These are phyloP conservation scores for Coprinellus aureogranulatus DNA, from an alignment of 768 basidiomycete species.

Conservation along the genomic window DNA sequence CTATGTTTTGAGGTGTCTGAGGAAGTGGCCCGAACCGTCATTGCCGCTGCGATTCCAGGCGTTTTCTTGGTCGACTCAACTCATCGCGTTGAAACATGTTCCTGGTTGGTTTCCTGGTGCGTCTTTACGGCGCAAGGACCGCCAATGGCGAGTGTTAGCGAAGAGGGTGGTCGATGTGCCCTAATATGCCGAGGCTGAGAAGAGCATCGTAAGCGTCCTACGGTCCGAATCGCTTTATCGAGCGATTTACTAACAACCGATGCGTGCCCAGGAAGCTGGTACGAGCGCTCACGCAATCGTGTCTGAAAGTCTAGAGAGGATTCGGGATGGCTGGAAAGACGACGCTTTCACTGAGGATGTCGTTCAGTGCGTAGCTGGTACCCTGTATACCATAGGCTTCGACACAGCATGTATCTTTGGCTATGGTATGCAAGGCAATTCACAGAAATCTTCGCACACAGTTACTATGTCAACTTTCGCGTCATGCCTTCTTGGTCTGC, in stretches of 20 bases:
- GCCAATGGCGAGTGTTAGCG: slow-evolving; percentile 33
- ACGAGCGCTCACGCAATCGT: slow-evolving; percentile 15
- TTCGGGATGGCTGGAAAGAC: slow-evolving; percentile 10
- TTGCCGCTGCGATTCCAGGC: slow-evolving; percentile 25
- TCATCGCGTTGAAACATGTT: slow-evolving; percentile 24
- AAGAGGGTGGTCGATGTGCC: slow-evolving; percentile 33
- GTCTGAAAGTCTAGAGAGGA: slow-evolving; percentile 11
- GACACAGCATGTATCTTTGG: slow-evolving; percentile 18
- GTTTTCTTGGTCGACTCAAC: slow-evolving; percentile 29
- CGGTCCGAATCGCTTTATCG: neutral
- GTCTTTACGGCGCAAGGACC: slow-evolving; percentile 36
- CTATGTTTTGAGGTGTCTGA: slow-evolving; percentile 28
- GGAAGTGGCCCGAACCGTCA: slow-evolving; percentile 17
- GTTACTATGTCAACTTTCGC: slow-evolving; percentile 9
- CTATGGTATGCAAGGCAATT: neutral
- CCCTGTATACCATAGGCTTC: slow-evolving; percentile 22
- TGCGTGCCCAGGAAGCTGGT: slow-evolving; percentile 16
- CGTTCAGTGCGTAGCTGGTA: slow-evolving; percentile 20
- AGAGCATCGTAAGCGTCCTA: slow-evolving; percentile 26
- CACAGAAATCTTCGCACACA: neutral
- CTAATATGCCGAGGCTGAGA: slow-evolving; percentile 27
- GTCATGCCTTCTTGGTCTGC: slow-evolving; percentile 12
- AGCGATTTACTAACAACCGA: neutral
- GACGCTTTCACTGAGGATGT: slow-evolving; percentile 15
- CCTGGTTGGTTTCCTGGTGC: slow-evolving; percentile 34